phyloP scores from a whole-genome alignment of 805 yeast species.

The Wickerhamia fluorescens region DNA sequence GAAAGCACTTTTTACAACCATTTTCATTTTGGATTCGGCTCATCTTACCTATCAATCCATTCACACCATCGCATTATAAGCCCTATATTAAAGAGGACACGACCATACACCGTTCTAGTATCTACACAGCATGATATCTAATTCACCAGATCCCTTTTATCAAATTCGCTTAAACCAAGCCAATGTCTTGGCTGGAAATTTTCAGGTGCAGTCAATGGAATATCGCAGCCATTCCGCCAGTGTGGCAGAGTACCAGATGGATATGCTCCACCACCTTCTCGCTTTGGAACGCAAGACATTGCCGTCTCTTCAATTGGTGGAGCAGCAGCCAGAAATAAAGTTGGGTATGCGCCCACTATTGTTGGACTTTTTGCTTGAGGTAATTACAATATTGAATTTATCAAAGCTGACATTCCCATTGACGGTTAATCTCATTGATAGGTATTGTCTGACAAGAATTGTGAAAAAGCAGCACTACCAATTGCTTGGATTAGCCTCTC shows the following conservation, averaged over 20 bases:
- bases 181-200: no score
- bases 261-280: constrained; percentile 31
- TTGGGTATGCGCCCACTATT: constrained; percentile 37
- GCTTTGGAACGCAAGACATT: constrained; percentile 14
- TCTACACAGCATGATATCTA: constrained; percentile 8
- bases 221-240: constrained; percentile 37
- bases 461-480: constrained; percentile 42
- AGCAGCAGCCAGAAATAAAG: constrained; percentile 41
- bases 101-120: no score
- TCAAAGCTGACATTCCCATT: constrained; percentile 37
- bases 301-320: constrained; percentile 25
- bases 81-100: no score
- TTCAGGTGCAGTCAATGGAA: constrained; percentile 40
- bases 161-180: no score
- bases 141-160: constrained; percentile 27
- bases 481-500: constrained; percentile 35
- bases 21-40: no score
- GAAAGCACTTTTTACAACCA: no score
- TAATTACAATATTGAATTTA: constrained; percentile 32
- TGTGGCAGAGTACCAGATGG: constrained; percentile 40
- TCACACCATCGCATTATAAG: no score
- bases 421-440: constrained; percentile 38
- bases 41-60: no score
- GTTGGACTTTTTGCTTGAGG: constrained; percentile 39
- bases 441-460: constrained; percentile 38